A percentile compares a stretch with the other conserved stretches of the same genome.
phyloP scores from a whole-genome alignment of 805 yeast species.

The Scheffersomyces lignosus region DNA sequence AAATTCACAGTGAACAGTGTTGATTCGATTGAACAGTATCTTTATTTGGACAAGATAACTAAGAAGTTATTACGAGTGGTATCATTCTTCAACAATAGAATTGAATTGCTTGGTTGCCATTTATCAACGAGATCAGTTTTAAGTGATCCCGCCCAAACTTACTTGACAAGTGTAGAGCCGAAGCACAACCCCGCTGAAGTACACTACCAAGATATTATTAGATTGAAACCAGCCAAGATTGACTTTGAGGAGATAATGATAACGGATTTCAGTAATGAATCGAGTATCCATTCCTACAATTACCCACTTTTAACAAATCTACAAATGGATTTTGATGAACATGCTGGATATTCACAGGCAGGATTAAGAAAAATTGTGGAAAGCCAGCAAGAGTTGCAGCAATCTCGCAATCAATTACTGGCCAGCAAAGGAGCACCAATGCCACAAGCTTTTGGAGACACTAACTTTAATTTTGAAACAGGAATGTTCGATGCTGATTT shows the following conservation, averaged over 20 bases:
- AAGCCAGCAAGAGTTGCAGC: constrained; percentile 1
- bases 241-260: constrained; percentile 18
- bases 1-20: constrained; percentile 6
- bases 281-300: constrained; percentile 13
- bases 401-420: background rate
- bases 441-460: constrained; percentile 9
- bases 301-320: constrained; percentile 18
- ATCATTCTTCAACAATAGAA: constrained; percentile 33
- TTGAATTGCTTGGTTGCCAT: constrained; percentile 24
- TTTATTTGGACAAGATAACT: constrained; percentile 20
- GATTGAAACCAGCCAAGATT: constrained; percentile 15
- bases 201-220: constrained; percentile 14
- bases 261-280: constrained; percentile 10
- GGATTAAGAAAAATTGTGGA: background rate
- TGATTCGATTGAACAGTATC: constrained; percentile 17
- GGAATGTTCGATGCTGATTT: constrained; percentile 32
- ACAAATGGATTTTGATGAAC: constrained; percentile 4
- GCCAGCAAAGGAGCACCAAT: constrained; percentile 2
- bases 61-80: constrained; percentile 30
- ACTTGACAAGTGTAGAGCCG: constrained; percentile 11
- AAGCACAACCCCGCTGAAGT: constrained; percentile 5
- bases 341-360: constrained; percentile 1
- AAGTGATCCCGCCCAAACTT: constrained; percentile 8
- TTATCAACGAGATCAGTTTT: constrained; percentile 21
- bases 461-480: constrained; percentile 17